Conservation (phyloP, 768 basidiomycete genomes). For the Hemileccinum impolitum region DNA sequence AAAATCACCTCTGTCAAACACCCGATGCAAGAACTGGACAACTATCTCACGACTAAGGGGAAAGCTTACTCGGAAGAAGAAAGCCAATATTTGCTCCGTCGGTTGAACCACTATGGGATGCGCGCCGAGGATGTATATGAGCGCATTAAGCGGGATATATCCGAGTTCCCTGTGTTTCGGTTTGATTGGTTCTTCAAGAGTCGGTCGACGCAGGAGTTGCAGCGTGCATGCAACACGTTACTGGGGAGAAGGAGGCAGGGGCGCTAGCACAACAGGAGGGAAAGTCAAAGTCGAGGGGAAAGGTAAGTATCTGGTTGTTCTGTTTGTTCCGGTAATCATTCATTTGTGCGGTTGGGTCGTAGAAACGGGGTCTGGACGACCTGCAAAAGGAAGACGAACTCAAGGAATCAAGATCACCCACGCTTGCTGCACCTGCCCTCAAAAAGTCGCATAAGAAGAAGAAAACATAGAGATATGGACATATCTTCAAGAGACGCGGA, state of each 20-base stretch:
- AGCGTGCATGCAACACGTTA: conserved; percentile 83
- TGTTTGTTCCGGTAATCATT: background rate
- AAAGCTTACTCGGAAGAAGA: conserved; percentile 97
- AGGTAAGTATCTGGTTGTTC: conserved; percentile 41
- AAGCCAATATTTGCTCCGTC: conserved; percentile 90
- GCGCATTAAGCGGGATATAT: conserved; percentile 92
- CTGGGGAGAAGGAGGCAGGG: conserved; percentile 81
- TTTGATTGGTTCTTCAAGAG: conserved; percentile 99
- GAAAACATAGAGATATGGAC: conserved; percentile 8
- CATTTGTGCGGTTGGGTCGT: conserved; percentile 2
- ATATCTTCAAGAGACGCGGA: no score
- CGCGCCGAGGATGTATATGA: conserved; percentile 89
- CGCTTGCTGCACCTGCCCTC: conserved; percentile 49
- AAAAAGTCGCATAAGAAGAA: conserved; percentile 62
- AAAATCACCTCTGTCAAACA: no score
- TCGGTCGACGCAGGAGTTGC: conserved; percentile 75
- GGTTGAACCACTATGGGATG: conserved; percentile 88
- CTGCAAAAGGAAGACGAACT: conserved; percentile 46
- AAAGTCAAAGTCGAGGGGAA: conserved; percentile 62
- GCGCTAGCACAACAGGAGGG: conserved; percentile 63
- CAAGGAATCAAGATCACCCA: conserved; percentile 59
- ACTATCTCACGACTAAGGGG: conserved; percentile 93
- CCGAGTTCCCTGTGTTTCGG: conserved; percentile 93
- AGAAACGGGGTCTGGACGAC: conserved; percentile 77
- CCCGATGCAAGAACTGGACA: conserved; percentile 69